phyloP scores from a whole-genome alignment of 768 basidiomycete species.

The Phaeotremella skinneri region DNA sequence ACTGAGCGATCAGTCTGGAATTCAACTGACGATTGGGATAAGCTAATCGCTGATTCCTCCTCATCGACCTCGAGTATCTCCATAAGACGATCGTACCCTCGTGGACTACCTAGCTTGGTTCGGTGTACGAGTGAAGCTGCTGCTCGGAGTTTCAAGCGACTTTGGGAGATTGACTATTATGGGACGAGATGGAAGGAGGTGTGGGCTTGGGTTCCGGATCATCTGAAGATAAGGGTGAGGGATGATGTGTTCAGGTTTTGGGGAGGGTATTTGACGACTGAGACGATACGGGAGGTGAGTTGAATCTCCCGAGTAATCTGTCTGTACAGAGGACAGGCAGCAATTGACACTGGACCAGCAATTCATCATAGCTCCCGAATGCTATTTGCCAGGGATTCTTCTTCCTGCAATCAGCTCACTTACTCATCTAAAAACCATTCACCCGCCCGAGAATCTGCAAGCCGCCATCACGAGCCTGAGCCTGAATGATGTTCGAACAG shows the following conservation, averaged over 20 bases:
- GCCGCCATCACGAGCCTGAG: neutral
- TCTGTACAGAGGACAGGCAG: no score
- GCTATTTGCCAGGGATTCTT: conserved; percentile 26
- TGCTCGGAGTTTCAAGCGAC: conserved; percentile 29
- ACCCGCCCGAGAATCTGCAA: conserved; percentile 16
- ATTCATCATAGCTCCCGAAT: conserved; percentile 26
- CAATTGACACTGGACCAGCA: conserved; percentile 14
- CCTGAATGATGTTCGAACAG: conserved; percentile 25
- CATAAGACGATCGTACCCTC: conserved; percentile 19
- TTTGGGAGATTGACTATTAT: conserved; percentile 27
- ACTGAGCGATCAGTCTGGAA: conserved; percentile 30
- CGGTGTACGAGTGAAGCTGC: conserved; percentile 21
- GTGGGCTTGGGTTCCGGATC: conserved; percentile 31
- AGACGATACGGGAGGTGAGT: conserved; percentile 33
- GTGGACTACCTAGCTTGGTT: conserved; percentile 27
- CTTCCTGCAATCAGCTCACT: conserved; percentile 24
- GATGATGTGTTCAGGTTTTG: conserved; percentile 30
- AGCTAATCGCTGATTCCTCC: conserved; percentile 25
- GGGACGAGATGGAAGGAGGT: conserved; percentile 24
- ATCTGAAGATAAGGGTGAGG: conserved; percentile 32
- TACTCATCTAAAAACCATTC: conserved; percentile 23
- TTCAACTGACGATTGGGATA: conserved; percentile 38
- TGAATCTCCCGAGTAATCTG: neutral
- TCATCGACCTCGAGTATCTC: conserved; percentile 41
- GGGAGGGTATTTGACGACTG: conserved; percentile 26